These are phyloP conservation scores for Pulveroboletus sp. DNA, from an alignment of 768 basidiomycete genomes.

Conservation along the genomic window DNA sequence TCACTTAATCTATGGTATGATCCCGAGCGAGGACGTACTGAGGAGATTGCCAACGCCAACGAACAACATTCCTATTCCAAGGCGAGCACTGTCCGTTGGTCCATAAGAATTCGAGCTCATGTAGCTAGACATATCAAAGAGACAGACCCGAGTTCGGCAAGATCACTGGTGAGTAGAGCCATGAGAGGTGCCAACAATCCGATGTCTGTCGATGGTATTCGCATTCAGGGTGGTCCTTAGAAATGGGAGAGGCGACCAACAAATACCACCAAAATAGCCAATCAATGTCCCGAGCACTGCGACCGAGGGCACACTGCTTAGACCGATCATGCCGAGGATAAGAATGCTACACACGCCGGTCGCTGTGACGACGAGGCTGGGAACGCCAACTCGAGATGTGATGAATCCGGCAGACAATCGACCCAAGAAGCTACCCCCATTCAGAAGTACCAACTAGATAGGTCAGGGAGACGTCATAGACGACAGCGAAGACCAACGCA, in stretches of 20 bases:
- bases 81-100: not conserved
- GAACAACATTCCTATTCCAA: slow-evolving; percentile 1
- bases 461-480: too few species aligned
- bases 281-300: slow-evolving; percentile 39
- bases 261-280: slow-evolving; percentile 45
- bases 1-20: not conserved
- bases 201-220: slow-evolving; percentile 27
- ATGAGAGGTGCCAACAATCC: slow-evolving; percentile 36
- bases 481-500: slow-evolving; percentile 16
- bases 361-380: slow-evolving; percentile 39
- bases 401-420: slow-evolving; percentile 20
- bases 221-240: not conserved
- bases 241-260: slow-evolving; percentile 18
- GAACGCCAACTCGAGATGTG: slow-evolving; percentile 39
- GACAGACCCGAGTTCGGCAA: slow-evolving; percentile 46
- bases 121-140: not conserved
- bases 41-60: slow-evolving; percentile 18
- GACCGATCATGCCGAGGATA: slow-evolving; percentile 6
- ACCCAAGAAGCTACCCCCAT: slow-evolving; percentile 49
- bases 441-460: slow-evolving; percentile 46
- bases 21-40: slow-evolving; percentile 10
- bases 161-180: slow-evolving; percentile 16
- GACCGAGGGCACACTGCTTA: slow-evolving; percentile 33
- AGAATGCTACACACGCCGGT: slow-evolving; percentile 31
- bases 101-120: not conserved